A percentile compares a stretch with the other conserved stretches of the same genome.
These are phyloP conservation scores for Cyclospora cayetanensis DNA, from an alignment of 169 alveolate species.

Conservation along the genomic window DNA sequence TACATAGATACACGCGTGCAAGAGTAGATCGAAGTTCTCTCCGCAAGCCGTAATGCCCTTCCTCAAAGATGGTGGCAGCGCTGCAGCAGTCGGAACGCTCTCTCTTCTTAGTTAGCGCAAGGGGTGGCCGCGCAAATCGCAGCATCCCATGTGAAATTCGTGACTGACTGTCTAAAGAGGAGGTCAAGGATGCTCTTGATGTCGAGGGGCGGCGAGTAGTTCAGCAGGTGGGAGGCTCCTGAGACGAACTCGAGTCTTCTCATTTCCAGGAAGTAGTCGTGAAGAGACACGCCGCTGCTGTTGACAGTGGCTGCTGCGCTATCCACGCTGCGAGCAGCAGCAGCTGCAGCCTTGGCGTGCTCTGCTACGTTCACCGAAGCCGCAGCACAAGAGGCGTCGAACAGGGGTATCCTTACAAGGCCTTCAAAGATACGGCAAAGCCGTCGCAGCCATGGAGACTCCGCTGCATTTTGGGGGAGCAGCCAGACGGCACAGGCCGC, in stretches of 20 bases:
- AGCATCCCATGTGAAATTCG: too few relatives aligned
- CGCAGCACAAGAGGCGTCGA: conserved; percentile 23
- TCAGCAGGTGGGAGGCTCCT: conserved; percentile 45
- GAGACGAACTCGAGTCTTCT: conserved; percentile 53
- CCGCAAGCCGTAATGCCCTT: too few relatives aligned
- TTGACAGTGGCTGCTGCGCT: conserved; percentile 25
- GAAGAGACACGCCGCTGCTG: conserved; percentile 15
- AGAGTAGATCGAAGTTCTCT: too few relatives aligned
- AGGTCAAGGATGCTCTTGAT: conserved; percentile 38
- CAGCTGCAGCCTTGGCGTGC: conserved; percentile 43
- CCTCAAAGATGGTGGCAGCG: too few relatives aligned
- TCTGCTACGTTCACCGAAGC: neutral
- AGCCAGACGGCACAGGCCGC: conserved; percentile 3
- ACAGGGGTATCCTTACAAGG: neutral
- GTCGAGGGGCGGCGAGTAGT: conserved; percentile 38
- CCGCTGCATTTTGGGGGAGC: conserved; percentile 36
- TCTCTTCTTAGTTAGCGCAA: too few relatives aligned
- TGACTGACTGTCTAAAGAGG: conserved; percentile 31
- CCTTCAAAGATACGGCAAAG: conserved; percentile 4
- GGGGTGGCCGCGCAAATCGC: too few relatives aligned
- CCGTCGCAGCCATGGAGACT: neutral
- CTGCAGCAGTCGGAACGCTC: too few relatives aligned
- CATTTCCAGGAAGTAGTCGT: conserved; percentile 51
- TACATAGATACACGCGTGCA: too few relatives aligned
- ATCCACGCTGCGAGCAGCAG: conserved; percentile 15